A percentile compares a stretch with the other conserved stretches of the same genome.
Conservation (phyloP, 441 rosid genomes). For the Erodium trifolium region DNA sequence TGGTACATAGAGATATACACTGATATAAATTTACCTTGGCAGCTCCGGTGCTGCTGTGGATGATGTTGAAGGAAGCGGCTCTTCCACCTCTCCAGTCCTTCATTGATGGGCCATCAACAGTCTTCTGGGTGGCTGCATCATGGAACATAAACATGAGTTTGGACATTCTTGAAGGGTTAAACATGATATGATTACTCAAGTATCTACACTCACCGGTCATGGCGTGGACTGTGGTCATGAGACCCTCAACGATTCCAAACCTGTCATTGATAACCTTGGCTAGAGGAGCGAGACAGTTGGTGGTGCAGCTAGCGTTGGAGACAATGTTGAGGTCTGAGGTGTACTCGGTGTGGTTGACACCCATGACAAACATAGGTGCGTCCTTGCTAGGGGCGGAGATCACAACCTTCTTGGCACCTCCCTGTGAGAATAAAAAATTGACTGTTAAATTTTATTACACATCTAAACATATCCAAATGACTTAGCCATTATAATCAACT, state of each 20-base stretch:
- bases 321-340: conserved; percentile 59
- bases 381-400: conserved; percentile 47
- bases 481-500: not conserved
- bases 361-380: conserved; percentile 83
- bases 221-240: conserved; percentile 76
- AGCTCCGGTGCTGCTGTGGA: conserved; percentile 89
- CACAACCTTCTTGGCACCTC: conserved; percentile 59
- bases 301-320: conserved; percentile 35
- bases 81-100: conserved; percentile 97
- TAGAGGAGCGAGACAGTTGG: conserved; percentile 49
- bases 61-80: conserved; percentile 85
- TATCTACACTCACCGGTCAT: conserved; percentile 40
- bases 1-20: no score
- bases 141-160: not conserved
- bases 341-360: conserved; percentile 80
- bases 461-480: not conserved
- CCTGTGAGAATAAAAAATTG: conserved; percentile 31
- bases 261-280: conserved; percentile 76
- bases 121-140: conserved; percentile 61
- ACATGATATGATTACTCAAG: not conserved
- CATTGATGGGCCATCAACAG: conserved; percentile 79
- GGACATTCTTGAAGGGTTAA: not conserved
- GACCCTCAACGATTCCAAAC: conserved; percentile 81
- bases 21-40: conserved; percentile 43
- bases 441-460: not conserved